Base-by-base conservation (phyloP, 2,329 filamentous ascomycete species). In the Fusarium verrucosum region DNA sequence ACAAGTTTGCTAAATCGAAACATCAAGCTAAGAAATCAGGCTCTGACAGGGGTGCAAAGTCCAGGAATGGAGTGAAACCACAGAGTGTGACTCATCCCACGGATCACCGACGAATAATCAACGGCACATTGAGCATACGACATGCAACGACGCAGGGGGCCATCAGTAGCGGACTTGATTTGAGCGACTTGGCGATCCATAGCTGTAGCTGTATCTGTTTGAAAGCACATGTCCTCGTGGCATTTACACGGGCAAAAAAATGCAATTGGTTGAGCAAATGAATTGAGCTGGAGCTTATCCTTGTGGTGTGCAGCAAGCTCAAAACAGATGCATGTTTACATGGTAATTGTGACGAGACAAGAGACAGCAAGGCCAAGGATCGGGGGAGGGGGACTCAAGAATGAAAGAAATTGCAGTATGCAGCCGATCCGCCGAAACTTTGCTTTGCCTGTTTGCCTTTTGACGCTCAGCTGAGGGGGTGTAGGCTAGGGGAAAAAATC, bases 21-120 rank as follows among this genome's bases (percentile, higher is more conserved):
- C 52, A 45, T 40, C 42, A 51, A 69, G 58, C 70, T 70, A 71
- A n/a, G n/a, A n/a, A 65, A 55, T 57, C 60, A 45, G 46, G 35
- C 57, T 49, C 50, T 10, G 43, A 62, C 70, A 72, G 68, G 70
- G 70, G 58, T 72, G 5, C 17, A 65, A n/a, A 61, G 55, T 57
- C 60, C 45, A 70, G 59, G 66, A 70, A 71, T 70, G 64, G 56
- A 69, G 58, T 72, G 70, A 72, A 71, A 72, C 70, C 43, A 52
- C 51, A 58, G 44, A 53, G 62, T 72, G 70, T 72, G 70, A 72
- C 70, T 72, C 70, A 72, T 71, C 68, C 42, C 50, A 54, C 44
- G 57, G 65, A 40, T 47, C 58, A 60, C 58, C 47, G 46, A 67
- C 62, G 63, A 71, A 70, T 70, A 54, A 66, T 56, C 52, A 51